Conservation (phyloP, 345 rosid genomes). For the Triadica sebifera region DNA sequence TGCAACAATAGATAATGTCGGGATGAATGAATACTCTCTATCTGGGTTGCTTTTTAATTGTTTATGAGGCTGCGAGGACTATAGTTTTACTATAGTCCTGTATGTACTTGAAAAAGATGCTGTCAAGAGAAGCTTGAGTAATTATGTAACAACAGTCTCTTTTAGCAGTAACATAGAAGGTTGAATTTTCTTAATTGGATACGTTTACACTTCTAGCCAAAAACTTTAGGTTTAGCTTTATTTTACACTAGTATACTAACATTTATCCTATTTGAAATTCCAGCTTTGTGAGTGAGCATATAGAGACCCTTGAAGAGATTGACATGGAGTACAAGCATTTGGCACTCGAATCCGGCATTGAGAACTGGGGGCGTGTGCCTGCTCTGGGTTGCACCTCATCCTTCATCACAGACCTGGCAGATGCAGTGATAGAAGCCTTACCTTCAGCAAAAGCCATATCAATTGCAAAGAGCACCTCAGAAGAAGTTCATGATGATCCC, state of each 20-base stretch:
- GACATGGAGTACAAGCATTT: constrained; percentile 86
- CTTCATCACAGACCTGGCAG: constrained; percentile 86
- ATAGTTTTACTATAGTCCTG: neutral
- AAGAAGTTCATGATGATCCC: constrained; percentile 49
- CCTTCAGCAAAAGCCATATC: constrained; percentile 67
- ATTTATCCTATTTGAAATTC: constrained; percentile 4
- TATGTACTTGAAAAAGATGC: neutral
- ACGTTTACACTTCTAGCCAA: too few relatives aligned
- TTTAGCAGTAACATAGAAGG: too few relatives aligned
- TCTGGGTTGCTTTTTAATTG: neutral
- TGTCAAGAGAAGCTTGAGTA: neutral
- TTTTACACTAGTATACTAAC: neutral
- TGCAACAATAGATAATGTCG: neutral
- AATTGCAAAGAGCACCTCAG: constrained; percentile 23
- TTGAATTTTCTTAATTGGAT: too few relatives aligned
- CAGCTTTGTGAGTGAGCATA: constrained; percentile 96
- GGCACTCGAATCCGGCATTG: constrained; percentile 83
- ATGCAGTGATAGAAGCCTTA: constrained; percentile 81
- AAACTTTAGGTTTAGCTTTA: neutral
- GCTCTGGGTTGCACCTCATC: constrained; percentile 78
- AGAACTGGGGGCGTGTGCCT: constrained; percentile 93
- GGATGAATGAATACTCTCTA: neutral
- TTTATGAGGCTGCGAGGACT: neutral
- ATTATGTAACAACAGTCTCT: neutral
- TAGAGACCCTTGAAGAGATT: constrained; percentile 92